Evolutionary conservation across 257 asterid species (phyloP).

Genomic region (Solanum virginianum): DNA sequence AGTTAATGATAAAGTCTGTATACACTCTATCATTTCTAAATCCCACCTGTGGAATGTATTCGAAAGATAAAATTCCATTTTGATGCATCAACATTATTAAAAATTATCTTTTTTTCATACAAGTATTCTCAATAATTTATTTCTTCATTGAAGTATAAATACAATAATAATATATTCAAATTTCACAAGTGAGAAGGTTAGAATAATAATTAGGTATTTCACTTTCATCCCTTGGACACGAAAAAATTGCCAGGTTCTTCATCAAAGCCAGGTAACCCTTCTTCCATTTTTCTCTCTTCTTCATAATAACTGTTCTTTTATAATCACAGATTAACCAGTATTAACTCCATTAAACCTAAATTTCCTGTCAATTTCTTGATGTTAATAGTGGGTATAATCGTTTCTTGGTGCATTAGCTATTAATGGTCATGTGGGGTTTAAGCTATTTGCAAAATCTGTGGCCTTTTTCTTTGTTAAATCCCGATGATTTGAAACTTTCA

Average conservation of each 20-base stretch:
- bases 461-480: slow-evolving; percentile 49
- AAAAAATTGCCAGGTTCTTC: not conserved
- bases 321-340: not conserved
- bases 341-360: not conserved
- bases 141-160: too few relatives aligned
- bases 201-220: not conserved
- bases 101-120: too few relatives aligned
- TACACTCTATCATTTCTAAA: too few relatives aligned
- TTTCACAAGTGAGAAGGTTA: too few relatives aligned
- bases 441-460: slow-evolving; percentile 49
- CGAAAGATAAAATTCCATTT: too few relatives aligned
- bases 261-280: not conserved
- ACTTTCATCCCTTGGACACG: not conserved
- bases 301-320: not conserved
- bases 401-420: not conserved
- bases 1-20: too few relatives aligned
- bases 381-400: not conserved
- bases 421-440: slow-evolving; percentile 12
- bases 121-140: too few relatives aligned
- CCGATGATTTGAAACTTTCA: slow-evolving; percentile 60
- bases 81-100: too few relatives aligned
- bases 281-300: not conserved
- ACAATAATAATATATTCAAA: too few relatives aligned
- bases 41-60: too few relatives aligned
- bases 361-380: not conserved